Evolutionary conservation across 192 early-diverging fungal genomes (phyloP).

Genomic region (Entrophospora sp.): DNA sequence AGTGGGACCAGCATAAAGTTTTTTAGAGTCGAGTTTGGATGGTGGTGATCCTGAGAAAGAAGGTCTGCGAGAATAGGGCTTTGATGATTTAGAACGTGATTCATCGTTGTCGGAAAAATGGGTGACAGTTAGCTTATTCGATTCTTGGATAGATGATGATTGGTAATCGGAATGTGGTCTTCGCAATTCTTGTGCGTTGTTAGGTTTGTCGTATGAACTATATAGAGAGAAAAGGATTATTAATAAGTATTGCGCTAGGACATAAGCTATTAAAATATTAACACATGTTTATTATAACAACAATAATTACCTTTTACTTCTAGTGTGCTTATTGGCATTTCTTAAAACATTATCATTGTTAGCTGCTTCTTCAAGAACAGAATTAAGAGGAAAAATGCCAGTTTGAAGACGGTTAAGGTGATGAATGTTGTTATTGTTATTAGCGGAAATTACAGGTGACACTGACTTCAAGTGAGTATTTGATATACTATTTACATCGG

Average conservation of each 20-base stretch:
- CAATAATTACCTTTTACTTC: too few species aligned
- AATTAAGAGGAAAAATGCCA: constrained; percentile 18
- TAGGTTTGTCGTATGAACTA: too few species aligned
- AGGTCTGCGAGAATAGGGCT: not conserved
- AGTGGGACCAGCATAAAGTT: constrained; percentile 45
- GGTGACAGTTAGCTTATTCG: not conserved
- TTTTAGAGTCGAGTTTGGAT: not conserved
- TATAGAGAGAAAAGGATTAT: too few species aligned
- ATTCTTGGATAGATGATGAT: not conserved
- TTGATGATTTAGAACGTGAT: too few species aligned
- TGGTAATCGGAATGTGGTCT: too few species aligned
- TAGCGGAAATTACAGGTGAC: not conserved
- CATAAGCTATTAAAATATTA: too few species aligned
- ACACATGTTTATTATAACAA: too few species aligned
- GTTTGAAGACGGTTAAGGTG: not conserved
- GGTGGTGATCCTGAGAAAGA: not conserved
- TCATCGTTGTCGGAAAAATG: not conserved
- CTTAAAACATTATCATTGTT: too few species aligned
- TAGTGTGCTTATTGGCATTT: too few species aligned
- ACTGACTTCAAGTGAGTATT: not conserved
- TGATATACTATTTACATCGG: constrained; percentile 18
- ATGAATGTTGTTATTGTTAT: not conserved
- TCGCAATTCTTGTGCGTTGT: too few species aligned
- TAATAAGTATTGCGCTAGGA: too few species aligned
- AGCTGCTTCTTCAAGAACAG: too few species aligned